These are phyloP conservation scores for Murraya paniculata DNA, from an alignment of 345 rosid species.

Conservation along the genomic window DNA sequence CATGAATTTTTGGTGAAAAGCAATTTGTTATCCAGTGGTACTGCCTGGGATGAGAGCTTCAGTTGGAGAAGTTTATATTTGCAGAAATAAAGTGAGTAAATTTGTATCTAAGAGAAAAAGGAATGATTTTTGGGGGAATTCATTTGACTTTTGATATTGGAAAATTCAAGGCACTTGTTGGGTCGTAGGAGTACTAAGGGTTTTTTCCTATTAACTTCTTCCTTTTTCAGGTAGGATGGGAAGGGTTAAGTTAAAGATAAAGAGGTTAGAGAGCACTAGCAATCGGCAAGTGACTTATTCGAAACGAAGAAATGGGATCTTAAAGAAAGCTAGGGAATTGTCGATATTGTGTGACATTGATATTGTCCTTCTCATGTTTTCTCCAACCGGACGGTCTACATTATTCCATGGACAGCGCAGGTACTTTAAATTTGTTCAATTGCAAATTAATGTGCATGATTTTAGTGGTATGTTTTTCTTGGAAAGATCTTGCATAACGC, in stretches of 20 bases:
- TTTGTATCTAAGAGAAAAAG: not conserved
- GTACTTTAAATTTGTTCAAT: constrained; percentile 27
- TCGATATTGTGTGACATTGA: constrained; percentile 84
- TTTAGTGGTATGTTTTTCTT: not conserved
- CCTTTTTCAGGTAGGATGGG: constrained; percentile 53
- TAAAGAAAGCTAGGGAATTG: constrained; percentile 90
- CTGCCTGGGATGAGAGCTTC: constrained; percentile 36
- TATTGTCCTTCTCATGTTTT: constrained; percentile 82
- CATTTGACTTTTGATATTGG: not conserved
- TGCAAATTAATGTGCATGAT: not conserved
- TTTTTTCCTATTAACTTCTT: constrained; percentile 1
- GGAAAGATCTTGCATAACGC: not conserved
- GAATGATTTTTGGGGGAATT: not conserved
- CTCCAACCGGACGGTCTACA: constrained; percentile 57
- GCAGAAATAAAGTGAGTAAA: constrained; percentile 27
- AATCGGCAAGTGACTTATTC: constrained; percentile 82
- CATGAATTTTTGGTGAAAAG: constrained; percentile 14
- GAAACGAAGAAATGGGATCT: constrained; percentile 73
- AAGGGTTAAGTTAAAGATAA: constrained; percentile 84
- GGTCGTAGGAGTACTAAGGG: not conserved
- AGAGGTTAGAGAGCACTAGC: constrained; percentile 72
- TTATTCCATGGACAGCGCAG: constrained; percentile 73
- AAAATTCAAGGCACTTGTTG: not conserved
- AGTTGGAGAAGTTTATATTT: constrained; percentile 20
- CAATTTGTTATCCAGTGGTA: constrained; percentile 17